These are phyloP conservation scores for Kluyveromyces sp. DNA, from an alignment of 1,139 yeast genomes.

Conservation along the genomic window DNA sequence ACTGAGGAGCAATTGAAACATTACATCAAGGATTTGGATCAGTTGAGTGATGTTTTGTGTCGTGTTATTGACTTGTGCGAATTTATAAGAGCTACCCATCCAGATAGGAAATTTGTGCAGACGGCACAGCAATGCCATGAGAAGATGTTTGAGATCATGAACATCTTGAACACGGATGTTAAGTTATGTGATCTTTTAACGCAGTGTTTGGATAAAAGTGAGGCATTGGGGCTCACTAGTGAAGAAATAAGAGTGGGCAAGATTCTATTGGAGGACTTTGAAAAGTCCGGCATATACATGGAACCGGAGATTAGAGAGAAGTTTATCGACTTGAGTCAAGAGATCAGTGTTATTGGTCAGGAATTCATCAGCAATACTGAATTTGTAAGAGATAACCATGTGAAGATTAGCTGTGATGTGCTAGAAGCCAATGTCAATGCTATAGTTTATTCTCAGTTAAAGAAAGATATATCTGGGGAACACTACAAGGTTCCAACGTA, in stretches of 20 bases:
- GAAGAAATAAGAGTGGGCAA: constrained; percentile 85
- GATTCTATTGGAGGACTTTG: constrained; percentile 74
- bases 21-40: constrained; percentile 66
- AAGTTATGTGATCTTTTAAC: constrained; percentile 57
- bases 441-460: constrained; percentile 22
- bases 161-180: constrained; percentile 77
- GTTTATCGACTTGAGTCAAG: constrained; percentile 74
- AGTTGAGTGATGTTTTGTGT: constrained; percentile 80
- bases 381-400: constrained; percentile 13
- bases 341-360: constrained; percentile 77
- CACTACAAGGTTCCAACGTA: constrained; percentile 53
- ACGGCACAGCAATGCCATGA: constrained; percentile 91
- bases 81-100: constrained; percentile 84
- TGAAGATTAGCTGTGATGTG: constrained; percentile 15
- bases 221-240: constrained; percentile 37
- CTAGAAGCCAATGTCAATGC: constrained; percentile 19
- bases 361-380: constrained; percentile 45
- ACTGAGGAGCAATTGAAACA: constrained; percentile 40
- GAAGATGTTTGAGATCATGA: constrained; percentile 89
- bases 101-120: constrained; percentile 56
- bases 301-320: constrained; percentile 51
- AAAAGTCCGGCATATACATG: constrained; percentile 85
- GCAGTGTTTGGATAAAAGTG: constrained; percentile 40
- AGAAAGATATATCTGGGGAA: constrained; percentile 25
- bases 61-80: constrained; percentile 93